Evolutionary conservation across 345 rosid genomes (phyloP).

Genomic region (Salix brachista): DNA sequence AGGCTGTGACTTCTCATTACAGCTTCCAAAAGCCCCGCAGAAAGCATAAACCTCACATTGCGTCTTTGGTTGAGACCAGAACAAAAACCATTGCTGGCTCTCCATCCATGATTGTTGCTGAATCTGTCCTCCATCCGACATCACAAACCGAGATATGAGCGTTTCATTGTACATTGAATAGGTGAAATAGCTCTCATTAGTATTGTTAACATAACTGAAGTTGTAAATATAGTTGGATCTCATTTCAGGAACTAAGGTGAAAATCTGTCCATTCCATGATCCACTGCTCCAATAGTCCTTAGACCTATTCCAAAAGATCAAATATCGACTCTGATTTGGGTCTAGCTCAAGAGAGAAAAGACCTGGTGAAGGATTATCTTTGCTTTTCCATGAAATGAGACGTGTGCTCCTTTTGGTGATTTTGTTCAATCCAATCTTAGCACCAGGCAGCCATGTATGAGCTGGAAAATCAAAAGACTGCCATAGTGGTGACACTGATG

Average conservation of each 20-base stretch:
- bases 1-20: slow-evolving; percentile 38
- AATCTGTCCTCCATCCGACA: slow-evolving; percentile 63
- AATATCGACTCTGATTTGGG: slow-evolving; percentile 48
- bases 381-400: slow-evolving; percentile 61
- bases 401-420: slow-evolving; percentile 26
- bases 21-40: slow-evolving; percentile 68
- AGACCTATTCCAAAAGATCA: slow-evolving; percentile 48
- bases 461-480: slow-evolving; percentile 70
- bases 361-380: slow-evolving; percentile 64
- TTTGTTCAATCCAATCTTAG: slow-evolving; percentile 46
- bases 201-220: slow-evolving; percentile 41
- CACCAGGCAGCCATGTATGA: slow-evolving; percentile 74
- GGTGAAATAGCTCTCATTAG: slow-evolving; percentile 56
- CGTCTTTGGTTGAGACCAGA: slow-evolving; percentile 66
- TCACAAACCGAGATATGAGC: slow-evolving; percentile 40
- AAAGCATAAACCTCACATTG: slow-evolving; percentile 65
- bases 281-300: slow-evolving; percentile 62
- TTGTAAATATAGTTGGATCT: slow-evolving; percentile 43
- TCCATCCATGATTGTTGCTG: slow-evolving; percentile 42
- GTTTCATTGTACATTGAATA: slow-evolving; percentile 33
- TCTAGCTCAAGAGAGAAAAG: slow-evolving; percentile 64
- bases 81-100: slow-evolving; percentile 46
- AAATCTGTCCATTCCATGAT: slow-evolving; percentile 47
- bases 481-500: slow-evolving; percentile 39
- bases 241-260: slow-evolving; percentile 68